These are phyloP conservation scores for Sordariomycetes sp. DNA, from an alignment of 2,329 filamentous ascomycete species.

Conservation along the genomic window DNA sequence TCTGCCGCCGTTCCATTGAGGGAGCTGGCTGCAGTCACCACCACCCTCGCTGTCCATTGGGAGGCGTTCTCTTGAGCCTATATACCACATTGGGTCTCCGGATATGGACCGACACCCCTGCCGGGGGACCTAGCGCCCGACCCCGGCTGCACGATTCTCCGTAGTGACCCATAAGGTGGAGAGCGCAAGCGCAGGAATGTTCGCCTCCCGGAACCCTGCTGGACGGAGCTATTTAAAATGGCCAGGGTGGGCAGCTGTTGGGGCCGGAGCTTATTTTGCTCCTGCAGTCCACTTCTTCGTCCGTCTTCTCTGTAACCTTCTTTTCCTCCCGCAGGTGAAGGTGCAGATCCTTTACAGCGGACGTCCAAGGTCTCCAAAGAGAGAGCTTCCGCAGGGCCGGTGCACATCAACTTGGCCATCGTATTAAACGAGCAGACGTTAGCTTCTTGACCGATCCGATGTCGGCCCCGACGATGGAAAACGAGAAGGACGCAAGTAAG, in stretches of 20 bases:
- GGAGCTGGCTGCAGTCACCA: no score
- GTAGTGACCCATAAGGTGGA: neutral
- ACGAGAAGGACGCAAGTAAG: neutral
- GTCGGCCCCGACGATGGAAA: neutral
- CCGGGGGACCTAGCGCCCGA: neutral
- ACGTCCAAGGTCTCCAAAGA: neutral
- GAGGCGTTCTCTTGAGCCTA: no score
- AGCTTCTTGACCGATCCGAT: neutral
- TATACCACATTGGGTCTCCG: neutral
- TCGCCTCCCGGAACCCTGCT: neutral
- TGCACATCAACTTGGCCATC: neutral
- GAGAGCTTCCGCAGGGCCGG: neutral
- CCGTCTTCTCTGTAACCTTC: neutral
- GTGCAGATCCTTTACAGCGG: neutral
- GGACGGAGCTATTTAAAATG: neutral
- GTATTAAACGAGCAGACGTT: no score
- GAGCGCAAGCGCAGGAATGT: neutral
- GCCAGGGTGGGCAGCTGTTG: neutral
- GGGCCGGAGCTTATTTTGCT: neutral
- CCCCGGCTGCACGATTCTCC: neutral
- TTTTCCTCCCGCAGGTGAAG: neutral
- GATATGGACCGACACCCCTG: neutral
- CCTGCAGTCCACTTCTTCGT: neutral
- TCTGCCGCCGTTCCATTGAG: neutral
- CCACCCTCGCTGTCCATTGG: no score